Base-by-base conservation (phyloP, 1,139 yeast species). In the Kodamaea derodonti region DNA sequence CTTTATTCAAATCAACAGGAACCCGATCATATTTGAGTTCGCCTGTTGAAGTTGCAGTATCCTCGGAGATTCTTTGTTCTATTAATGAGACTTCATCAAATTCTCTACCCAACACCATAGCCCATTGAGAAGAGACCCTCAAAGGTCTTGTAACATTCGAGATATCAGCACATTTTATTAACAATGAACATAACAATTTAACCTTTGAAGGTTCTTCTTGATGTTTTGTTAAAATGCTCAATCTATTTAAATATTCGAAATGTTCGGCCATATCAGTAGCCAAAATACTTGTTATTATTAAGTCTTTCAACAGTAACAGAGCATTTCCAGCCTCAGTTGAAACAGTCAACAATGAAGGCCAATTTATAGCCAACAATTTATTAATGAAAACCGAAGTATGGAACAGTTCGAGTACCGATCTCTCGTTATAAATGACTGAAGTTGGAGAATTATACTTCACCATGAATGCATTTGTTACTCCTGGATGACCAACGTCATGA, bases 241-340 rank as follows among this genome's bases (percentile, higher is more conserved):
- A 68, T 47, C 72, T 65, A 32, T 66, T 65, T 53, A 88, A 78
- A 58, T 84, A 90, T 39, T 75, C 82, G 47, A 78, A 79, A 65
- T 92, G 98, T 50, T 78, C 75, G 0, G 92, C 94, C 97, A 92
- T 90, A 60, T 92, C 97, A 0, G 98, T 92, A 10, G 97, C 95
- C 39, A 86, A 59, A 17, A 86, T 84, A 38, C 72, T 61, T 24
- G 69, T 64, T 30, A 65, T 58, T 20, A 67, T 61, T 33, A 69
- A 54, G 20, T 59, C 62, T 39, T 60, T 58, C 23, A 64, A 47
- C 17, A 49, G 43, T 30, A 49, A 44, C 17, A 13, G 28, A 9
- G 39, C 35, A 6, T 47, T 36, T 12, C 38, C 43, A 24, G 52
- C 56, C 20, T 56, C 54, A 9, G 49, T 46, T 3, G 41, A 32